These are phyloP conservation scores for Chaetomiaceae sp. DNA, from an alignment of 2,329 filamentous ascomycete species.

Conservation along the genomic window DNA sequence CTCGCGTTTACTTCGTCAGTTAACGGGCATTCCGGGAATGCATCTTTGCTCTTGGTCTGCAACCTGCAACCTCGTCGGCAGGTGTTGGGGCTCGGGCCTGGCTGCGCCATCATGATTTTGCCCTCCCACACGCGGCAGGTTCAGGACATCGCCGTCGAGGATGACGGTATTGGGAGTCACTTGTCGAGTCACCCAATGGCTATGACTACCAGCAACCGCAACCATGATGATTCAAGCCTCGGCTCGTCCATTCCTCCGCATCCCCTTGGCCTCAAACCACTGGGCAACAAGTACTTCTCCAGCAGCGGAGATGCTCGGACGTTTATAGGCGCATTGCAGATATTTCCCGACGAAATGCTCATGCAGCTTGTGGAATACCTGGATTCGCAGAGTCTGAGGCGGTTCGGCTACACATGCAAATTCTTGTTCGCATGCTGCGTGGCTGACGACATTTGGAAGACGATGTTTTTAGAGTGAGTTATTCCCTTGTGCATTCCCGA, in stretches of 20 bases:
- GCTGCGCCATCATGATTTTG: slow-evolving; percentile 18
- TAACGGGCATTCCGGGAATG: too few relatives aligned
- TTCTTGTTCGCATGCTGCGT: slow-evolving; percentile 81
- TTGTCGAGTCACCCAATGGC: slow-evolving; percentile 15
- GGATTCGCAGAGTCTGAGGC: slow-evolving; percentile 57
- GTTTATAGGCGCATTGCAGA: slow-evolving; percentile 60
- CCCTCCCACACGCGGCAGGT: slow-evolving; percentile 16
- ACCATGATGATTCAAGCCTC: slow-evolving; percentile 10
- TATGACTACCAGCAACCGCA: slow-evolving; percentile 1
- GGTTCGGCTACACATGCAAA: slow-evolving; percentile 73
- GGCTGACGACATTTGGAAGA: slow-evolving; percentile 85
- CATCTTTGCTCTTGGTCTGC: background rate
- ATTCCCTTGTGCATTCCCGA: slow-evolving; percentile 3
- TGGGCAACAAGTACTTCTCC: slow-evolving; percentile 75
- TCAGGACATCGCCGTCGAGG: slow-evolving; percentile 5
- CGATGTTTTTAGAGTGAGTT: slow-evolving; percentile 78
- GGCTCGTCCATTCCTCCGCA: slow-evolving; percentile 64
- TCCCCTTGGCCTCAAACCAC: slow-evolving; percentile 78
- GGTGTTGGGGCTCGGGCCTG: too few relatives aligned
- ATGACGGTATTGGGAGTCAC: slow-evolving; percentile 11
- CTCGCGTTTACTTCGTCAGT: too few relatives aligned
- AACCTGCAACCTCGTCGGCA: background rate
- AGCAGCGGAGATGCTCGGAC: slow-evolving; percentile 62
- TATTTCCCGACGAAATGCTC: slow-evolving; percentile 77
- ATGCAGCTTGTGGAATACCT: slow-evolving; percentile 71